A percentile compares a stretch with the other conserved stretches of the same genome.
Evolutionary conservation across 2,329 filamentous ascomycete genomes (phyloP).

Genomic region (Scleromitrula shiraiana): DNA sequence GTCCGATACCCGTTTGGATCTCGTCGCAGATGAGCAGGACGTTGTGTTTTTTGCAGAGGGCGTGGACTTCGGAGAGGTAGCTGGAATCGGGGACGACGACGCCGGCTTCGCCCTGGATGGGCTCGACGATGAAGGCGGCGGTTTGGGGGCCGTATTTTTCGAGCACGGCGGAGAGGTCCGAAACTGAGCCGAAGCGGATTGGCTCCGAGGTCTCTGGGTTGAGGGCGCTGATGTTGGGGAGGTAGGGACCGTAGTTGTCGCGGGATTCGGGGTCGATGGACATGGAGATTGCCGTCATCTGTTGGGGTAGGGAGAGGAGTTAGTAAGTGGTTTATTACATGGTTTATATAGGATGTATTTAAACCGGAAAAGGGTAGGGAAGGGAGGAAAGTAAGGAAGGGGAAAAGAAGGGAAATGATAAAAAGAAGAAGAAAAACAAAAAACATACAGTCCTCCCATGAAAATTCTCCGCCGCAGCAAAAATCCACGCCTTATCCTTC

Average conservation of each 20-base stretch:
- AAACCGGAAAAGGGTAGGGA: too few species aligned
- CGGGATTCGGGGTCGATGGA: constrained; percentile 92
- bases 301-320: neutral
- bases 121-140: constrained; percentile 89
- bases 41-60: constrained; percentile 89
- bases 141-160: constrained; percentile 76
- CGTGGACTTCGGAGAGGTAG: constrained; percentile 74
- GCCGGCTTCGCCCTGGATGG: constrained; percentile 94
- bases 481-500: constrained; percentile 72
- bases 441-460: constrained; percentile 80
- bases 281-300: constrained; percentile 87
- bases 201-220: constrained; percentile 68
- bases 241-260: constrained; percentile 89
- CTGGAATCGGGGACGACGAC: constrained; percentile 89
- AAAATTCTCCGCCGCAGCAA: constrained; percentile 87
- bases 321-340: constrained; percentile 6
- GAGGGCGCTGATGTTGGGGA: constrained; percentile 75
- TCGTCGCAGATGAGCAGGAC: constrained; percentile 95
- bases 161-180: constrained; percentile 70
- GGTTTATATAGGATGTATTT: neutral
- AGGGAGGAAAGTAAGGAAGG: neutral
- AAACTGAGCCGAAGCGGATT: constrained; percentile 80
- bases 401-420: neutral
- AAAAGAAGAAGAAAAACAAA: neutral
- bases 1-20: constrained; percentile 95